A percentile compares a stretch with the other conserved stretches of the same genome.
phyloP scores from a whole-genome alignment of 2,329 filamentous ascomycete genomes.

The Bipolaris cookei region DNA sequence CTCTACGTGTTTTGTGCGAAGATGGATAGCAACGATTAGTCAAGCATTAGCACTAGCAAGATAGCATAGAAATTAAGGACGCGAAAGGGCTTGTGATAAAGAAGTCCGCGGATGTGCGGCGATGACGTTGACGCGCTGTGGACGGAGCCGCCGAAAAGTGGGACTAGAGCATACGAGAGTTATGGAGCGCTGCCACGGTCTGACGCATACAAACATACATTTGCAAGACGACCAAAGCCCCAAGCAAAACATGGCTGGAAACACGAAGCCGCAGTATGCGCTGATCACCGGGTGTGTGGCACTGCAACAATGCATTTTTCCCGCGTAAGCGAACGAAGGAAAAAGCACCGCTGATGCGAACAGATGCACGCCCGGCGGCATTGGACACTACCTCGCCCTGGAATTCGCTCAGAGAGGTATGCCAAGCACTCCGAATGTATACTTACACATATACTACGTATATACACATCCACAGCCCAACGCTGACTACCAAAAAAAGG shows the following conservation, averaged over 20 bases:
- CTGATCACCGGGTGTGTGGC: slow-evolving; percentile 48
- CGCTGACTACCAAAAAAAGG: slow-evolving; percentile 38
- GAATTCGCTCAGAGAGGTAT: slow-evolving; percentile 60
- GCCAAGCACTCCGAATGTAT: neutral
- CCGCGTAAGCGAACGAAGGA: neutral
- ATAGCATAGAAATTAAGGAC: neutral
- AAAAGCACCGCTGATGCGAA: slow-evolving; percentile 19
- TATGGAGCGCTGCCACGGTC: neutral
- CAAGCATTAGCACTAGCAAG: neutral
- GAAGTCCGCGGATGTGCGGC: neutral
- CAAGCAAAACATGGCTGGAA: slow-evolving; percentile 19
- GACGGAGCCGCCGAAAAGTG: neutral
- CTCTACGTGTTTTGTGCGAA: neutral
- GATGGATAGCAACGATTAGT: neutral
- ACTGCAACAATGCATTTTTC: neutral
- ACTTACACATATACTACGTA: too few species aligned
- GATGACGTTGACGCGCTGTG: slow-evolving; percentile 13
- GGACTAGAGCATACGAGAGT: neutral
- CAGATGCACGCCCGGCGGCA: slow-evolving; percentile 61
- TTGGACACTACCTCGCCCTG: slow-evolving; percentile 64
- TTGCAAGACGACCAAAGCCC: neutral
- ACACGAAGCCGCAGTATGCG: slow-evolving; percentile 36
- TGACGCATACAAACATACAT: neutral
- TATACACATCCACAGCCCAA: neutral
- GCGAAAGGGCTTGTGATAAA: too few species aligned